Evolutionary conservation across 2,329 filamentous ascomycete genomes (phyloP), one percentile per base, ranked within the genome.

Genomic region (Trichoderma semiorbis): DNA sequence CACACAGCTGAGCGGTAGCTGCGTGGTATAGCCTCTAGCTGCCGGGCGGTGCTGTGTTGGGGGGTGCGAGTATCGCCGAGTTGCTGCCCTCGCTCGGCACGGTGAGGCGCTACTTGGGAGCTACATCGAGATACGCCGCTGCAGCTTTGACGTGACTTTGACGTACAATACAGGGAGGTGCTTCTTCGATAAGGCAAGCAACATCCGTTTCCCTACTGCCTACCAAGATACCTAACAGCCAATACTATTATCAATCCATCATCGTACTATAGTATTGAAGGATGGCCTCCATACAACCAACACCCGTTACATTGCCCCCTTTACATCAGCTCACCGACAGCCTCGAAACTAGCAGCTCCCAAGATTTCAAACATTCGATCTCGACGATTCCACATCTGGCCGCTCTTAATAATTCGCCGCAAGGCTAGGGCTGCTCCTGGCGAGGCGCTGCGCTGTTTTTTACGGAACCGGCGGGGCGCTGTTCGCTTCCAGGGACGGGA

Each of bases 401-500:
- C 62, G 30, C 8, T 47, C 21, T 24, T 11, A 28, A n/a, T 47
- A 58, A 43, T 36, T 36, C 55, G 55, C n/a, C 55, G 26, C 36
- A 69, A 69, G 70, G 58, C 70, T 71, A 61, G 65, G 39, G 7
- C 24, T 39, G 34, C 39, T 47, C 26, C 50, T 50, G 36, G 39
- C 55, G 50, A 47, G 39, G 30, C 28, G 43, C 43, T 69, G 66
- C 66, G 66, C 66, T 53, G 24, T 55, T 72, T 72, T 72, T 70
- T 58, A 69, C 71, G 71, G 60, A 70, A 60, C 66, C 66, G 50
- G 71, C 66, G 71, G 71, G 71, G 70, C 70, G 16, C 50, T 24
- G 16, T 57, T 69, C 55, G 26, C 57, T 24, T 24, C 26, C 18
- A 34, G 24, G 28, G 57, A 34, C 26, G 66, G 36, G 32, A 58